Percentiles rank a stretch among this genome's conserved stretches.
These are phyloP conservation scores for Penicillium olsonii DNA, from an alignment of 2,329 filamentous ascomycete genomes.

Conservation along the genomic window DNA sequence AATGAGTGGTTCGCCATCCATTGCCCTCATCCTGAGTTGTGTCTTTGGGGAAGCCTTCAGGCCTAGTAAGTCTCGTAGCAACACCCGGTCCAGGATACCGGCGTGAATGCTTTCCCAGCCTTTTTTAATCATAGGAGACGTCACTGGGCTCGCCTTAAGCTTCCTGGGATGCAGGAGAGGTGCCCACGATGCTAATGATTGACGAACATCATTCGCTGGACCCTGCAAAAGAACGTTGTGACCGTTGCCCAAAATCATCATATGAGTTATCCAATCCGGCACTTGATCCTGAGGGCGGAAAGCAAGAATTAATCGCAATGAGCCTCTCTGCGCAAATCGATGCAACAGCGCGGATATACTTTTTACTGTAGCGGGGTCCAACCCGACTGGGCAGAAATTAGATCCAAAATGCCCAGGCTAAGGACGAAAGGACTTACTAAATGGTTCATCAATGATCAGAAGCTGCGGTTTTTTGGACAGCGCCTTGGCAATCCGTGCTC, in stretches of 20 bases:
- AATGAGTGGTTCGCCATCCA: constrained; percentile 68
- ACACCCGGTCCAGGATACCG: constrained; percentile 26
- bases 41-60: too few species aligned
- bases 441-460: constrained; percentile 86
- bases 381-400: constrained; percentile 62
- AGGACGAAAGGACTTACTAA: constrained; percentile 56
- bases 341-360: constrained; percentile 71
- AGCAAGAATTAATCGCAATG: constrained; percentile 73
- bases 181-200: background rate
- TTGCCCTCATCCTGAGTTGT: background rate
- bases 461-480: constrained; percentile 77
- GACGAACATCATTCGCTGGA: background rate
- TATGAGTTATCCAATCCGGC: constrained; percentile 86
- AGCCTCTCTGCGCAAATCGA: constrained; percentile 64
- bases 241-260: constrained; percentile 70
- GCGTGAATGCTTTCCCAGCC: constrained; percentile 18
- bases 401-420: constrained; percentile 3
- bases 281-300: constrained; percentile 82
- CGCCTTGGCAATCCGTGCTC: constrained; percentile 85
- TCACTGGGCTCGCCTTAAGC: background rate
- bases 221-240: constrained; percentile 69
- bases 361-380: constrained; percentile 80
- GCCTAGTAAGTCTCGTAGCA: constrained; percentile 25
- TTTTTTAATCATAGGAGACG: too few species aligned
- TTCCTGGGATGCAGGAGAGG: background rate